A percentile compares a stretch with the other conserved stretches of the same genome.
These are phyloP conservation scores for Thalassiosira sp. DNA, from an alignment of 352 stramenopile species.

Conservation along the genomic window DNA sequence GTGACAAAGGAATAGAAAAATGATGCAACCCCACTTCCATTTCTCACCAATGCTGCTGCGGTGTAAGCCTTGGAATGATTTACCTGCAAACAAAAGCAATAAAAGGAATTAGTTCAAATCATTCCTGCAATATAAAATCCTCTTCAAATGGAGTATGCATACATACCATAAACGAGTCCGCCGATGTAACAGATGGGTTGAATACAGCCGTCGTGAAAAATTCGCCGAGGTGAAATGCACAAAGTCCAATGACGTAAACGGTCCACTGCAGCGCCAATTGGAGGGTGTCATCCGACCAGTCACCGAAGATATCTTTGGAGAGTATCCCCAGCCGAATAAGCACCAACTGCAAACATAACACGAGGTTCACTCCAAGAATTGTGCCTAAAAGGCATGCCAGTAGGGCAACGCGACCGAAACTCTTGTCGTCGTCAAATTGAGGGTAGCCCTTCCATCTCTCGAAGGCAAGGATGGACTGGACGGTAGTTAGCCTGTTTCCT, in stretches of 20 bases:
- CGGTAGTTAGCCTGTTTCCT: slow-evolving; percentile 16
- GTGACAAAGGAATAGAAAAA: neutral
- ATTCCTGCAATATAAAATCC: neutral
- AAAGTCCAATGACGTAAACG: slow-evolving; percentile 67
- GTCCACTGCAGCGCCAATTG: slow-evolving; percentile 64
- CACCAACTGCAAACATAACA: slow-evolving; percentile 37
- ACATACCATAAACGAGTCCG: slow-evolving; percentile 74
- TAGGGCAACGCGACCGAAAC: slow-evolving; percentile 49
- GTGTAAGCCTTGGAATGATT: slow-evolving; percentile 83
- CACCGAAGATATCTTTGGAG: slow-evolving; percentile 10
- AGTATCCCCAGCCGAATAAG: slow-evolving; percentile 30
- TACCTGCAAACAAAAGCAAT: slow-evolving; percentile 30
- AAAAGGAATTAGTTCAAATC: neutral
- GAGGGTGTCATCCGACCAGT: slow-evolving; percentile 25
- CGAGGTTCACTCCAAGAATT: slow-evolving; percentile 44
- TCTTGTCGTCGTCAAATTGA: slow-evolving; percentile 56
- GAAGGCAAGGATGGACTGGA: slow-evolving; percentile 67
- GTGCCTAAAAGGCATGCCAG: slow-evolving; percentile 52
- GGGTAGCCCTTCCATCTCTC: slow-evolving; percentile 57
- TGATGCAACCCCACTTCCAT: neutral
- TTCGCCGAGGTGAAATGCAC: slow-evolving; percentile 80
- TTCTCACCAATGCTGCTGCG: slow-evolving; percentile 63
- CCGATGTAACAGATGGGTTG: slow-evolving; percentile 68
- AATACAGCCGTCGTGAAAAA: slow-evolving; percentile 81
- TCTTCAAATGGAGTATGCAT: neutral